phyloP scores from a whole-genome alignment of 306 rosid species.

The Lathyrus tuberosus region DNA sequence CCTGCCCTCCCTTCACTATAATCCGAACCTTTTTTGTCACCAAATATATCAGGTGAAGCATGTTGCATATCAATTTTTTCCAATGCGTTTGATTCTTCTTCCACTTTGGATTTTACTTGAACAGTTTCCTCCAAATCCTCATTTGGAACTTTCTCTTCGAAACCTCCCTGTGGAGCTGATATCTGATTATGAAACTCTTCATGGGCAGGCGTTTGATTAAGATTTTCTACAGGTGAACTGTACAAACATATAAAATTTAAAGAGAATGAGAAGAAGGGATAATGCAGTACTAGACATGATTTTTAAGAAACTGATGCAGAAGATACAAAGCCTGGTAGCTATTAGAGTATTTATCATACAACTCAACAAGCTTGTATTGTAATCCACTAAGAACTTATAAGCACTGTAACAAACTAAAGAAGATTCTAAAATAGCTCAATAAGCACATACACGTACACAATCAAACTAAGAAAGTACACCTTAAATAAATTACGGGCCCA shows the following conservation, averaged over 20 bases:
- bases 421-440: background rate
- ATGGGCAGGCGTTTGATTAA: slow-evolving; percentile 50
- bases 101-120: slow-evolving; percentile 50
- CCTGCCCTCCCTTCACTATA: slow-evolving; percentile 68
- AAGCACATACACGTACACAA: background rate
- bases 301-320: slow-evolving; percentile 15
- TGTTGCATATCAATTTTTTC: slow-evolving; percentile 57
- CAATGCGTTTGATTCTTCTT: slow-evolving; percentile 55
- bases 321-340: slow-evolving; percentile 2
- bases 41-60: slow-evolving; percentile 62
- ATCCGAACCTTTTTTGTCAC: slow-evolving; percentile 70
- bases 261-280: slow-evolving; percentile 12
- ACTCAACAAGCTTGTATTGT: background rate
- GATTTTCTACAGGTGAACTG: slow-evolving; percentile 85
- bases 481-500: slow-evolving; percentile 35
- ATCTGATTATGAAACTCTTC: slow-evolving; percentile 64
- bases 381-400: slow-evolving; percentile 9
- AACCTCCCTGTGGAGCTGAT: slow-evolving; percentile 53
- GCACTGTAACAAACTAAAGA: background rate
- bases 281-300: slow-evolving; percentile 11
- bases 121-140: slow-evolving; percentile 54
- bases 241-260: slow-evolving; percentile 15
- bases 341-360: slow-evolving; percentile 2
- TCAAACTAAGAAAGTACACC: slow-evolving; percentile 16
- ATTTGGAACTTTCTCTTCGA: slow-evolving; percentile 57